Conservation (phyloP, 805 yeast species). For the Lachancea quebecensis region DNA sequence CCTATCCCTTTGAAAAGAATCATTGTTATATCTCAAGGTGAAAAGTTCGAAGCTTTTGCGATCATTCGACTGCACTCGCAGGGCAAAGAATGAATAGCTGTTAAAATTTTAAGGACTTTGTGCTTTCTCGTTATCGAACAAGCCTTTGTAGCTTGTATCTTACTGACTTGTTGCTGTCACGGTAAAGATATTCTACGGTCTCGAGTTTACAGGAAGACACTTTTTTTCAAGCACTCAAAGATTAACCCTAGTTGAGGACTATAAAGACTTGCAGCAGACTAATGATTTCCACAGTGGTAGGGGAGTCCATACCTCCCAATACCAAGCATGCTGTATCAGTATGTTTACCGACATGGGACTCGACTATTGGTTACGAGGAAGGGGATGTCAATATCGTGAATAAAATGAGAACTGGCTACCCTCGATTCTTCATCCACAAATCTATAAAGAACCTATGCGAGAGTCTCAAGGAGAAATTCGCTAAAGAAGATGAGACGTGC, state of each 20-base stretch:
- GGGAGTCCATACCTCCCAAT: conserved; percentile 82
- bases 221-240: too few species aligned
- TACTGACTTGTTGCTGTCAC: too few species aligned
- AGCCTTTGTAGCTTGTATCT: too few species aligned
- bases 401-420: conserved; percentile 82
- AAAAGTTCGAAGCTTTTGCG: too few species aligned
- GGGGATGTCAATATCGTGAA: conserved; percentile 75
- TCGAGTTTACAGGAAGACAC: too few species aligned
- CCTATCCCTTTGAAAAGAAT: conserved; percentile 7
- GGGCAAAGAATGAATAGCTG: neutral
- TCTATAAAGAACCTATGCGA: conserved; percentile 50
- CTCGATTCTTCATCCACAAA: conserved; percentile 69
- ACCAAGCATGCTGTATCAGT: conserved; percentile 93
- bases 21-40: neutral
- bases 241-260: neutral
- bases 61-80: too few species aligned
- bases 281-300: conserved; percentile 38
- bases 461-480: conserved; percentile 60
- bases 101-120: neutral
- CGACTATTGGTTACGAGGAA: conserved; percentile 87
- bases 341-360: conserved; percentile 91
- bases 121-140: too few species aligned
- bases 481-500: conserved; percentile 68
- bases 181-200: too few species aligned
- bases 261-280: neutral